Percentiles rank a stretch among this genome's conserved stretches.
Evolutionary conservation across 768 basidiomycete species (phyloP).

Genomic region (Rickenella mellea): DNA sequence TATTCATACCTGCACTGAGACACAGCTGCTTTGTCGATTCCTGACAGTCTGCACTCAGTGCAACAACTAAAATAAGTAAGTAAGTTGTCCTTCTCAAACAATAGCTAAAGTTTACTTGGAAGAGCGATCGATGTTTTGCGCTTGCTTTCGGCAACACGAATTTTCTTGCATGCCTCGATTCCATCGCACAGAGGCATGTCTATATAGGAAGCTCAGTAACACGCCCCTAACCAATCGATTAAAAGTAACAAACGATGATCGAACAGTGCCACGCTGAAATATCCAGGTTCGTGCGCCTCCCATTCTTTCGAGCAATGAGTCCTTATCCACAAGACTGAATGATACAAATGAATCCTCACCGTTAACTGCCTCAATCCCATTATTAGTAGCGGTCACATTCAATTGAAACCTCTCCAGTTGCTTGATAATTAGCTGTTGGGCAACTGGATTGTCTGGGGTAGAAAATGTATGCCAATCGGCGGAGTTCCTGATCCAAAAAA

Average conservation of each 20-base stretch:
- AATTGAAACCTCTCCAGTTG: constrained; percentile 56
- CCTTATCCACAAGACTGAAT: neutral
- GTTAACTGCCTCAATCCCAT: constrained; percentile 58
- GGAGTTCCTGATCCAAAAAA: neutral
- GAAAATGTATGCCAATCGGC: neutral
- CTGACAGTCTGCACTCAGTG: constrained; percentile 69
- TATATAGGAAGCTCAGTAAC: constrained; percentile 17
- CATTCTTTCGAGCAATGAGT: constrained; percentile 35
- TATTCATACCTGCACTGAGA: constrained; percentile 72
- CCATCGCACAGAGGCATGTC: constrained; percentile 78
- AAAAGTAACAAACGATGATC: constrained; percentile 51
- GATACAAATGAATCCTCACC: constrained; percentile 25
- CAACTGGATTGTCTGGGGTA: constrained; percentile 57
- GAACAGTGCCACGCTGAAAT: constrained; percentile 61
- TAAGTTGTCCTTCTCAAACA: neutral
- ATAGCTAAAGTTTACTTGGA: constrained; percentile 32
- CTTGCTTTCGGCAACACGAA: constrained; percentile 49
- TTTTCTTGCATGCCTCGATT: constrained; percentile 60
- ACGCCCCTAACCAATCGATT: neutral
- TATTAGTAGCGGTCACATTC: constrained; percentile 50
- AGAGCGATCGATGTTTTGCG: constrained; percentile 39
- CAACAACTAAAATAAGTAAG: constrained; percentile 39
- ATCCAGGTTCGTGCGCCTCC: constrained; percentile 58
- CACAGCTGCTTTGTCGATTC: constrained; percentile 69
- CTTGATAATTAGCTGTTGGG: constrained; percentile 56